Base-by-base conservation (phyloP, 2,329 filamentous ascomycete genomes). In the Penicillium nordicum region DNA sequence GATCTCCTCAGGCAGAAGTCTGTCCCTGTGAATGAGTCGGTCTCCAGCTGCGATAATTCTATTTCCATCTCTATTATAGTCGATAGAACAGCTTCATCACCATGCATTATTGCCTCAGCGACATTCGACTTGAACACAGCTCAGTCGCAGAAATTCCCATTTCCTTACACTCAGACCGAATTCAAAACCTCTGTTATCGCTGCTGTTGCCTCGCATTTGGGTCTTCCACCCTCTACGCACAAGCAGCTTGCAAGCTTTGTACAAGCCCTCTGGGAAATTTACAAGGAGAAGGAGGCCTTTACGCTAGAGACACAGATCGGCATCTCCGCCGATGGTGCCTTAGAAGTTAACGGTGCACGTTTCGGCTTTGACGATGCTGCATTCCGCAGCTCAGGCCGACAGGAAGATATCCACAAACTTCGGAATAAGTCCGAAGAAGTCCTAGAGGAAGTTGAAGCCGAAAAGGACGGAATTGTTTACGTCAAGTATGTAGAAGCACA, bases 381-480 rank as follows among this genome's bases (percentile, higher is more conserved):
- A 0, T 86, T 83, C 72, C 80, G 81, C 53, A 87, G 82, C 65
- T 78, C 79, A 2, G 79, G 79, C n/a, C 81, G 87, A 1, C 86
- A 89, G 58, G 71, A 76, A 40, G 82, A 84, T 45, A 76, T 89
- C 29, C 86, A 88, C 64, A 71, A 72, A 7, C 74, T 87, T 12
- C 79, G 86, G 25, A 79, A 84, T 57, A 72, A 74, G 27, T 69
- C 77, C 4, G 67, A 74, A 5, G 80, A 86, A 65, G 80, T 84
- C 10, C 72, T 79, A 0, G 79, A 80, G 47, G 86, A 88, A 65
- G 74, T 84, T 4, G 82, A 85, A 62, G 87, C 84, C 2, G 86
- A 88, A 68, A 80, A 82, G 56, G 78, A 86, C 56, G 90, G 90
- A 4, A 91, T 96, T 64, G 88, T 94, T 0, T 95, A 92, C 71